These are phyloP conservation scores for Davidsoniella australis DNA, from an alignment of 2,329 filamentous ascomycete species.

Conservation along the genomic window DNA sequence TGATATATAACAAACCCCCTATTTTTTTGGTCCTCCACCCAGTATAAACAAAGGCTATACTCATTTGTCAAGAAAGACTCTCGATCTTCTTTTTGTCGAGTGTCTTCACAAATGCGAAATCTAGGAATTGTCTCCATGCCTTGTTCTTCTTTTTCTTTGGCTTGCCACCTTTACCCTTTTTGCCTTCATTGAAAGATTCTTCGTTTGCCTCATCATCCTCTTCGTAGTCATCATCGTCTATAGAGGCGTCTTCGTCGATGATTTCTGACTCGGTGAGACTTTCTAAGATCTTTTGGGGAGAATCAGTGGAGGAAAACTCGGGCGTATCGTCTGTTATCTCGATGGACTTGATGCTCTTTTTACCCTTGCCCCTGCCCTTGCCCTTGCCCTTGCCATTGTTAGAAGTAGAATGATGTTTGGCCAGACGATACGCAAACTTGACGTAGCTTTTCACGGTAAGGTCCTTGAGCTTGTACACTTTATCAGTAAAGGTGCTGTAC, in stretches of 20 bases:
- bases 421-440: slow-evolving; percentile 64
- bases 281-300: background rate
- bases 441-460: slow-evolving; percentile 72
- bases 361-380: background rate
- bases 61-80: slow-evolving; percentile 21
- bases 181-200: slow-evolving; percentile 16
- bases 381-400: slow-evolving; percentile 1
- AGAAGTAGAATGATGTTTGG: slow-evolving; percentile 23
- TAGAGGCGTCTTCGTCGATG: slow-evolving; percentile 13
- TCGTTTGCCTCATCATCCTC: slow-evolving; percentile 18
- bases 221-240: slow-evolving; percentile 16
- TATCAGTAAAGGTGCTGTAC: slow-evolving; percentile 68
- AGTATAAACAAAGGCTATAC: background rate
- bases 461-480: slow-evolving; percentile 58
- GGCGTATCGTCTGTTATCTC: background rate
- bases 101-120: slow-evolving; percentile 64
- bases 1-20: background rate
- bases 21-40: background rate
- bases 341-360: background rate
- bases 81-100: slow-evolving; percentile 48
- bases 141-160: slow-evolving; percentile 42
- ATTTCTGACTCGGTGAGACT: slow-evolving; percentile 14
- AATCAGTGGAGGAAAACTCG: background rate
- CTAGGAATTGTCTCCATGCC: slow-evolving; percentile 61
- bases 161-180: slow-evolving; percentile 29